Conservation (phyloP, 345 rosid genomes). For the Trapa bicornis region DNA sequence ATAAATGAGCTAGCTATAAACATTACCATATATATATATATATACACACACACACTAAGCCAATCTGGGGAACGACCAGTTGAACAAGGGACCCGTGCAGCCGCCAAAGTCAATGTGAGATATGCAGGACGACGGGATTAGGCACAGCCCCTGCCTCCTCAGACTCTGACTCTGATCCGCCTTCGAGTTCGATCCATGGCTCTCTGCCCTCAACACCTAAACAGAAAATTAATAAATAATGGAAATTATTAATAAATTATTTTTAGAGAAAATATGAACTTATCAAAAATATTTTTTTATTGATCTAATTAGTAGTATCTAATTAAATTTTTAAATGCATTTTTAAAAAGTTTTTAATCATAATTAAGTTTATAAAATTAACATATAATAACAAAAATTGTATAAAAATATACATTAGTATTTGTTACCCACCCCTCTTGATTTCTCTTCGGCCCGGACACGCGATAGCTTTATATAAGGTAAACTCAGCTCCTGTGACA, state of each 20-base stretch:
- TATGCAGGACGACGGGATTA: not conserved
- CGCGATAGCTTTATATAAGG: not conserved
- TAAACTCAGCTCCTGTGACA: not conserved
- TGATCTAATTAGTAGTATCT: too few relatives aligned
- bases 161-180: not conserved
- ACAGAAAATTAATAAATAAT: not conserved
- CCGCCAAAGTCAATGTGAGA: not conserved
- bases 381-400: not conserved
- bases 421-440: not conserved
- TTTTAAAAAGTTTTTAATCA: too few relatives aligned
- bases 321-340: too few relatives aligned
- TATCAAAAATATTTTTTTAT: too few relatives aligned
- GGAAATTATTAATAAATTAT: not conserved
- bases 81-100: not conserved
- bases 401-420: not conserved
- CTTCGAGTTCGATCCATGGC: not conserved
- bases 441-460: not conserved
- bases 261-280: too few relatives aligned
- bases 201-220: not conserved
- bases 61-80: not conserved
- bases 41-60: not conserved
- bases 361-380: too few relatives aligned
- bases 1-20: too few relatives aligned
- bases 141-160: not conserved
- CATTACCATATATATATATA: too few relatives aligned